phyloP scores from a whole-genome alignment of 2,329 filamentous ascomycete genomes.

The Purpureocillium lavendulum region DNA sequence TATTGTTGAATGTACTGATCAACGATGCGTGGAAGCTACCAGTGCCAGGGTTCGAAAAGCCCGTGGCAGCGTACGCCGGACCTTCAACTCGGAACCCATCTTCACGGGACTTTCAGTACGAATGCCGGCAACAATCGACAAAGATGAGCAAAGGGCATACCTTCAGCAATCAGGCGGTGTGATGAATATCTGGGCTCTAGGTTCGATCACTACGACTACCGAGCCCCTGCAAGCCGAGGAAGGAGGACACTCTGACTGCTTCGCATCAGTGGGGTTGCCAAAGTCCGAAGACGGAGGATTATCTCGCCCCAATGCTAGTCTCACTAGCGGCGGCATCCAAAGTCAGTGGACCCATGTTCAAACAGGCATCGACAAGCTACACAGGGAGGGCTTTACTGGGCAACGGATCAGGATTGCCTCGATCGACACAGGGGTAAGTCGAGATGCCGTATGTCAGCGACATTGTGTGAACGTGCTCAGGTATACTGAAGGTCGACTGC shows the following conservation, averaged over 20 bases:
- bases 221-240: no score
- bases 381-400: constrained; percentile 32
- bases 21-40: no score
- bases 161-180: background rate
- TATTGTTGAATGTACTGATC: no score
- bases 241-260: no score
- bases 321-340: background rate
- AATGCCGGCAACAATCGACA: background rate
- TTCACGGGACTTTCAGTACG: background rate
- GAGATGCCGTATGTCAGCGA: background rate
- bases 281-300: background rate
- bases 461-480: background rate
- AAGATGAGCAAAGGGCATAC: background rate
- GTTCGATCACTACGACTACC: no score
- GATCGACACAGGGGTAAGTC: constrained; percentile 19
- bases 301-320: background rate
- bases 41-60: background rate
- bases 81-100: background rate
- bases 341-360: background rate
- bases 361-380: constrained; percentile 27
- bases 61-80: background rate
- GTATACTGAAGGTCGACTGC: background rate
- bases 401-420: constrained; percentile 33
- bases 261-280: no score
- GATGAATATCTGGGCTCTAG: no score